phyloP scores from a whole-genome alignment of 306 rosid species.

The Acmispon strigosus region DNA sequence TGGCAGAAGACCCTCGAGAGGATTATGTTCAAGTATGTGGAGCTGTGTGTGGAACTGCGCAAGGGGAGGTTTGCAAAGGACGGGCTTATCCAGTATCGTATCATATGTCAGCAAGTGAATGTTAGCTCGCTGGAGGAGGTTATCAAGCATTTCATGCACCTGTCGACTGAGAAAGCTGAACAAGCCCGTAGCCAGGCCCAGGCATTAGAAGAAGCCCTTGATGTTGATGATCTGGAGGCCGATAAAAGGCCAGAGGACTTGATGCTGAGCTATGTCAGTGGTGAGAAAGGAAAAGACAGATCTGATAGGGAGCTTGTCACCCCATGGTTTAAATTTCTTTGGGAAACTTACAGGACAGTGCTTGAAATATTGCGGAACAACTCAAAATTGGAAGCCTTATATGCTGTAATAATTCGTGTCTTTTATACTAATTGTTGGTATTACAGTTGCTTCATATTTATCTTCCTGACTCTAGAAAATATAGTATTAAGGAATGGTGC shows the following conservation, averaged over 20 bases:
- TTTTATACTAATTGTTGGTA: not conserved
- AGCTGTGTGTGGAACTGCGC: conserved; percentile 84
- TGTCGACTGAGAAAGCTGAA: conserved; percentile 95
- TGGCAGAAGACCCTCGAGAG: conserved; percentile 95
- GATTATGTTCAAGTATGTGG: conserved; percentile 94
- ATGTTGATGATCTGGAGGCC: conserved; percentile 95
- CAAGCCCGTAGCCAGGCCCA: conserved; percentile 95
- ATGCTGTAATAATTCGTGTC: conserved; percentile 53
- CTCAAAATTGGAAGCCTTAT: conserved; percentile 88
- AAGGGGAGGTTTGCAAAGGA: conserved; percentile 94
- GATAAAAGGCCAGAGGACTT: conserved; percentile 96
- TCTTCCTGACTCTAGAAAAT: not conserved
- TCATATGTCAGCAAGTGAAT: conserved; percentile 97
- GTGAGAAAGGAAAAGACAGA: conserved; percentile 93
- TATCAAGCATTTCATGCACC: conserved; percentile 94
- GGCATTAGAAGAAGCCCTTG: conserved; percentile 91
- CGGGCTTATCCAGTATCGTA: conserved; percentile 92
- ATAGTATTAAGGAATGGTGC: not conserved
- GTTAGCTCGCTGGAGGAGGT: conserved; percentile 95
- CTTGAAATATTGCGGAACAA: conserved; percentile 93
- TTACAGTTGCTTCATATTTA: not conserved
- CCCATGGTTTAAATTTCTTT: conserved; percentile 94
- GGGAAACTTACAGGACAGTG: conserved; percentile 98
- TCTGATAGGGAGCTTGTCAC: conserved; percentile 94
- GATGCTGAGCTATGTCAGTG: conserved; percentile 94